These are phyloP conservation scores for Cicer cuneatum DNA, from an alignment of 306 rosid species.

Conservation along the genomic window DNA sequence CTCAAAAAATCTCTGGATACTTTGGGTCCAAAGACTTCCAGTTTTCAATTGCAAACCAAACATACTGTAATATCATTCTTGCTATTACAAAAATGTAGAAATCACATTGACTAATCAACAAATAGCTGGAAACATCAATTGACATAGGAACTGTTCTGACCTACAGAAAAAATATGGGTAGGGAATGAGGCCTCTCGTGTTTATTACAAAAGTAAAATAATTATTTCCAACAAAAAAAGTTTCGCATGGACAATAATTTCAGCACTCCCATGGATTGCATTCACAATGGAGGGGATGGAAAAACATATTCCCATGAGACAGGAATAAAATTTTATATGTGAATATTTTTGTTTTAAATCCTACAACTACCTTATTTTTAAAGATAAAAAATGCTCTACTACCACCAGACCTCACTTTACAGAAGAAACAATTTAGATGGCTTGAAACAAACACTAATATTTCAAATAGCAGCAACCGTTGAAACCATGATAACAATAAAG, in stretches of 20 bases:
- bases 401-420: background rate
- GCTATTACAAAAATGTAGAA: slow-evolving; percentile 8
- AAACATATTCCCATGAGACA: background rate
- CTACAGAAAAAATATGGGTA: slow-evolving; percentile 8
- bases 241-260: background rate
- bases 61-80: slow-evolving; percentile 12
- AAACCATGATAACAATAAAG: slow-evolving; percentile 25
- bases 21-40: background rate
- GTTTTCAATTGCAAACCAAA: background rate
- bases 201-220: background rate
- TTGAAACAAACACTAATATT: slow-evolving; percentile 5
- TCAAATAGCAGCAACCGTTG: slow-evolving; percentile 22
- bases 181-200: background rate
- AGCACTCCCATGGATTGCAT: background rate
- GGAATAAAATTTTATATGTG: background rate
- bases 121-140: slow-evolving; percentile 20
- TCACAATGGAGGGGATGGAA: background rate
- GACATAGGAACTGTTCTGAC: background rate
- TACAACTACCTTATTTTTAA: background rate
- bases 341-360: background rate
- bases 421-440: background rate
- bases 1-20: background rate
- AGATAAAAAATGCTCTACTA: background rate
- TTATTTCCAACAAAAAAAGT: background rate
- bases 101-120: slow-evolving; percentile 8